Base-by-base conservation (phyloP, 2,329 filamentous ascomycete genomes). In the Ceratocystis smalleyi region DNA sequence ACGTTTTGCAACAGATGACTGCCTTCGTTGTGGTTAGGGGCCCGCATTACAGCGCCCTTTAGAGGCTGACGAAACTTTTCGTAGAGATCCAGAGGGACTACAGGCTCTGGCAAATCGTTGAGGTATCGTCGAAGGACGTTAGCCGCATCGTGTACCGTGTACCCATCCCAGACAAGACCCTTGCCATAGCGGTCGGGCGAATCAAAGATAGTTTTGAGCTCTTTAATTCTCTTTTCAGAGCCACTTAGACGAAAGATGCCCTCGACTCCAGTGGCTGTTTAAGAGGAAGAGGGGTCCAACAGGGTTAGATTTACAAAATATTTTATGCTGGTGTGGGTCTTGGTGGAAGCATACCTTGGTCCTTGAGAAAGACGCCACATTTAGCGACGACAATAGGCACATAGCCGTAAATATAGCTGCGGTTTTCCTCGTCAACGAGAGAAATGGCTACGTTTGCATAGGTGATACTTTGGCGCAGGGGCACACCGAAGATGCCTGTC, bases 401-500 rank as follows among this genome's bases (percentile, higher is more conserved):
- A 72, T 97, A 97, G 71, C 94, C 94, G 74, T 97, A 99, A 63
- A 97, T 96, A 74, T 96, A 97, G 76, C 90, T 96, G 74, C 94
- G 85, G 40, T 92, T 92, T 69, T 94, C 83, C 69, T 92, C 89
- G 73, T 97, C 91, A 69, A 94, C 88, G 32, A 99, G 82, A 24
- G 92, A 97, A 71, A 99, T 99, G 68, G 94, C 94, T 67, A 99
- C 94, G 72, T 97, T 99, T 66, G 94, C 94, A 74, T 99, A 97
- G 67, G 88, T 88, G 74, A 99, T 97, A 76, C 92, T 97, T 72
- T 91, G 86, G 70, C 91, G 89, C 66, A 99, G 81, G 47, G 94
- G 91, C 43, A 99, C 86, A 63, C 94, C 94, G 73, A 99, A 99
- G 68, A 99, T 97, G 69, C 91, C 91, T 67, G 84, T 83, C 3